A percentile compares a stretch with the other conserved stretches of the same genome.
phyloP scores from a whole-genome alignment of 768 basidiomycete genomes.

The Xerocomellus intermedius region DNA sequence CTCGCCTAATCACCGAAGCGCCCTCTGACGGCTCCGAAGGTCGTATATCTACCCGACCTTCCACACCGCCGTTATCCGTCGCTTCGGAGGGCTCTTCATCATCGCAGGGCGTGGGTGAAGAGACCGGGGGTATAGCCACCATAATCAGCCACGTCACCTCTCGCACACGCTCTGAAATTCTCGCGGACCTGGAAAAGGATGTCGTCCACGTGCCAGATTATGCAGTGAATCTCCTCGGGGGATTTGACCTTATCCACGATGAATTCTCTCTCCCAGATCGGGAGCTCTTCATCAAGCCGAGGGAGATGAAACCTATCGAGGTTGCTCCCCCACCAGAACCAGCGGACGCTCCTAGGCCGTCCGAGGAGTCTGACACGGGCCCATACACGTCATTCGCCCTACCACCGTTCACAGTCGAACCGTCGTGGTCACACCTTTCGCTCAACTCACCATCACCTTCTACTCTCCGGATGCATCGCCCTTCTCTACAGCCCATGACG shows the following conservation, averaged over 20 bases:
- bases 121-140: conserved; percentile 33
- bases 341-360: conserved; percentile 20
- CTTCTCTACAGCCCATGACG: conserved; percentile 30
- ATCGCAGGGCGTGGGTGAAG: conserved; percentile 20
- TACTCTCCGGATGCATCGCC: conserved; percentile 21
- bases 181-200: conserved; percentile 34
- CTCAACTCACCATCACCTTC: conserved; percentile 21
- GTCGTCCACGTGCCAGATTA: conserved; percentile 43
- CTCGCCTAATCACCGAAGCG: conserved; percentile 23
- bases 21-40: conserved; percentile 23
- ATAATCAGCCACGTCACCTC: conserved; percentile 35
- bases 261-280: conserved; percentile 33
- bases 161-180: conserved; percentile 39
- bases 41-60: conserved; percentile 24
- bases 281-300: conserved; percentile 29
- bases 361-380: conserved; percentile 35
- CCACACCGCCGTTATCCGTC: conserved; percentile 31
- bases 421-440: conserved; percentile 20
- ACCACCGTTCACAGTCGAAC: conserved; percentile 24
- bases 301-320: conserved; percentile 30
- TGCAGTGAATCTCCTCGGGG: conserved; percentile 43
- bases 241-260: conserved; percentile 39
- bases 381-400: conserved; percentile 33
- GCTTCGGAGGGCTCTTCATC: conserved; percentile 26
- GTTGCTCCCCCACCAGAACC: conserved; percentile 25